These are phyloP conservation scores for Gillenia trifoliata DNA, from an alignment of 306 rosid genomes.

Conservation along the genomic window DNA sequence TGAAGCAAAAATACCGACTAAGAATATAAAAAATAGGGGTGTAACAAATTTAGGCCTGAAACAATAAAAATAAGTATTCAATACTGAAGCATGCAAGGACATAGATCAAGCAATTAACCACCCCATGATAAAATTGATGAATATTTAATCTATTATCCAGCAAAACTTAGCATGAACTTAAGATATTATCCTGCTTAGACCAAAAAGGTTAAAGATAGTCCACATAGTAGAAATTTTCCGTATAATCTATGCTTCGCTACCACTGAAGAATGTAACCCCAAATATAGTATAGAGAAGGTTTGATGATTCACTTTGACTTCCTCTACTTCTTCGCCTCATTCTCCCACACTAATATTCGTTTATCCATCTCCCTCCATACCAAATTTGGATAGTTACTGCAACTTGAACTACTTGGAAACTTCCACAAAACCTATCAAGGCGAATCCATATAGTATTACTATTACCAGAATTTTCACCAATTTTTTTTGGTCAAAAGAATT, in stretches of 20 bases:
- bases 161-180: background rate
- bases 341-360: too few relatives aligned
- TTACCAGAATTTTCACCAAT: background rate
- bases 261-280: background rate
- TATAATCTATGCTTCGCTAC: background rate
- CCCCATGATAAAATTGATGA: background rate
- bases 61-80: slow-evolving; percentile 1
- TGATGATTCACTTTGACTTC: background rate
- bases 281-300: background rate
- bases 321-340: background rate
- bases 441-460: too few relatives aligned
- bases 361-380: too few relatives aligned
- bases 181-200: background rate
- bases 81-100: background rate
- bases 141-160: background rate
- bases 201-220: background rate
- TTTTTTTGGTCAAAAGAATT: background rate
- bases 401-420: background rate
- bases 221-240: background rate
- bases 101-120: background rate
- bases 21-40: slow-evolving; percentile 34
- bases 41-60: slow-evolving; percentile 51
- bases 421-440: background rate
- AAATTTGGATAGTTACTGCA: background rate
- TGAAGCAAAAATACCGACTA: slow-evolving; percentile 47